Base-by-base conservation (phyloP, 1,284 basidiomycete genomes). In the Taiwanofungus camphoratus region DNA sequence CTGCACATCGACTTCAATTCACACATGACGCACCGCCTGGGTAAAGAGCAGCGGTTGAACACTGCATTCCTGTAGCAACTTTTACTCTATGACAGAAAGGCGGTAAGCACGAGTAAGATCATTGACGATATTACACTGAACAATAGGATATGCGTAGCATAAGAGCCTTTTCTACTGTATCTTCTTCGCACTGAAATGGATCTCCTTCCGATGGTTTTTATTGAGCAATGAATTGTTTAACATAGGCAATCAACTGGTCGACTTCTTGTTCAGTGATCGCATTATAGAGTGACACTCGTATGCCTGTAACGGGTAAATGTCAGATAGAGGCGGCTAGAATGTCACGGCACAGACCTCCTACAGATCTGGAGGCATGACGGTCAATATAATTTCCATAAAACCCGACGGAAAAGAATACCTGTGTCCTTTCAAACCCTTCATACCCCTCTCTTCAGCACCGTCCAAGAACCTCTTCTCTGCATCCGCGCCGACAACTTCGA, bases 201-300 rank as follows among this genome's bases (percentile, higher is more conserved):
- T n/a, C n/a, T n/a, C n/a, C n/a, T n/a, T n/a, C n/a, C 22, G 19
- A 36, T 34, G 6, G 24, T 40, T 15, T 26, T 18, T 31, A 37
- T 31, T 23, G 16, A 15, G 46, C 49, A 30, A 66, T 52, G 52
- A 86, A 88, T 23, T 74, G 69, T 30, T 67, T 64, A 57, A 86
- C 80, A 52, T 84, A 88, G 1, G 61, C 66, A 21, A 84, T 68
- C 9, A 88, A 58, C 43, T 63, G 69, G 50, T 86, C 81, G 0
- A 73, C 72, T 50, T 92, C 79, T 46, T 90, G 82, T 51, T 93
- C 82, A 1, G 87, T 87, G 49, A 98, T 75, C 7, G 95, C 94
- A 52, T 99, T 99, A 70, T 99, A 99, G 5, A 99, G 68, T 15
- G 92, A 96, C 3, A 88, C 81, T 13, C 96, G 85, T 44, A 96